These are phyloP conservation scores for Hirsutella thompsonii DNA, from an alignment of 2,329 filamentous ascomycete genomes.

Conservation along the genomic window DNA sequence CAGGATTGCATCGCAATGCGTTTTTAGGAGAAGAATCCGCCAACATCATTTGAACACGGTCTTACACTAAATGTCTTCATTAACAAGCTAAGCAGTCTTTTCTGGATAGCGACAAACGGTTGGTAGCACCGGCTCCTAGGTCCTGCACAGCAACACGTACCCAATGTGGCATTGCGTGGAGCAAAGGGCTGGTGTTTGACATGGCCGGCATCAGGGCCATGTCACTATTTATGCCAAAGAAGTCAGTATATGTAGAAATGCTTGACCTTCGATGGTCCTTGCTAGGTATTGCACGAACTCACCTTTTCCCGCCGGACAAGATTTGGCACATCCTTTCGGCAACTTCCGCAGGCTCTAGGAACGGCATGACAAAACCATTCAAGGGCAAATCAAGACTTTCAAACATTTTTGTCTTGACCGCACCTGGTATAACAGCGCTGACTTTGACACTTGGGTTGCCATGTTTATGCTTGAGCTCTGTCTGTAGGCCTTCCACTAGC, in stretches of 20 bases:
- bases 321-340: not conserved
- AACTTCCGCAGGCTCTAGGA: not conserved
- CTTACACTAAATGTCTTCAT: too few species aligned
- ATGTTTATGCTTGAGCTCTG: not conserved
- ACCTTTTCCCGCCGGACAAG: not conserved
- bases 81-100: too few species aligned
- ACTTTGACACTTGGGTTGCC: not conserved
- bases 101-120: not conserved
- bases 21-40: too few species aligned
- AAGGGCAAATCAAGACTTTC: not conserved
- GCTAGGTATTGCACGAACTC: not conserved
- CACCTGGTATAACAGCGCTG: not conserved
- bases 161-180: not conserved
- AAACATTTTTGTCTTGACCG: not conserved
- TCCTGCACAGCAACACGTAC: not conserved
- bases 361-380: not conserved
- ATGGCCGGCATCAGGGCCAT: not conserved
- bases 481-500: not conserved
- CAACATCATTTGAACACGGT: too few species aligned
- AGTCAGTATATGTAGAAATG: not conserved
- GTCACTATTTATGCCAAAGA: not conserved
- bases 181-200: not conserved
- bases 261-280: not conserved
- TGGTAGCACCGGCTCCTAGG: not conserved
- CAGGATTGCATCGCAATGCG: too few species aligned